Percentiles rank a stretch among this genome's conserved stretches.
These are phyloP conservation scores for Agrocybe pediades DNA, from an alignment of 768 basidiomycete species.

Conservation along the genomic window DNA sequence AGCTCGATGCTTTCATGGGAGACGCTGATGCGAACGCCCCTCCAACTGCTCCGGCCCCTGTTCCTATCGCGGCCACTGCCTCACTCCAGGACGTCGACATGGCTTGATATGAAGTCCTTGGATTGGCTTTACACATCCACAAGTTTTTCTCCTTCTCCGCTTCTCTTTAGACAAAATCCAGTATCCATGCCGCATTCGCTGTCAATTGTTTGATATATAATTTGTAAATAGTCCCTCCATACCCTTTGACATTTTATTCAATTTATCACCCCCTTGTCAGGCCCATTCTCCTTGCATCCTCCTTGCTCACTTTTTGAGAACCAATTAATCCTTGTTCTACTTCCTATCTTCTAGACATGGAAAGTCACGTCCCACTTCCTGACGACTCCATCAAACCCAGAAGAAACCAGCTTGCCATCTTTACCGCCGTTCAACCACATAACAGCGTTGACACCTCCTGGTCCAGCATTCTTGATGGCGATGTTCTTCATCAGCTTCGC, in stretches of 20 bases:
- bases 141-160: neutral
- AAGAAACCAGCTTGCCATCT: constrained; percentile 56
- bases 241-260: neutral
- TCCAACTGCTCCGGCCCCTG: constrained; percentile 8
- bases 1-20: constrained; percentile 86
- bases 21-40: constrained; percentile 41
- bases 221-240: neutral
- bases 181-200: neutral
- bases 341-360: constrained; percentile 24
- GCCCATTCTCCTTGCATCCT: neutral
- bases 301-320: too few species aligned
- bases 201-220: neutral
- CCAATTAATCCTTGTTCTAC: neutral
- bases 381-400: constrained; percentile 84
- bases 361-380: constrained; percentile 71
- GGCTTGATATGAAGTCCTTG: neutral
- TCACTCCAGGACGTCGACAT: constrained; percentile 30
- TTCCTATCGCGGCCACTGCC: constrained; percentile 20
- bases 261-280: neutral
- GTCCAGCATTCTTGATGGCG: constrained; percentile 81
- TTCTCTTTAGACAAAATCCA: too few species aligned
- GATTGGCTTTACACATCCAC: neutral
- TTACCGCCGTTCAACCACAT: constrained; percentile 69
- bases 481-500: constrained; percentile 71
- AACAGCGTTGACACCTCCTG: constrained; percentile 83